Conservation (phyloP, 2,329 filamentous ascomycete genomes). For the Huntiella savannae region DNA sequence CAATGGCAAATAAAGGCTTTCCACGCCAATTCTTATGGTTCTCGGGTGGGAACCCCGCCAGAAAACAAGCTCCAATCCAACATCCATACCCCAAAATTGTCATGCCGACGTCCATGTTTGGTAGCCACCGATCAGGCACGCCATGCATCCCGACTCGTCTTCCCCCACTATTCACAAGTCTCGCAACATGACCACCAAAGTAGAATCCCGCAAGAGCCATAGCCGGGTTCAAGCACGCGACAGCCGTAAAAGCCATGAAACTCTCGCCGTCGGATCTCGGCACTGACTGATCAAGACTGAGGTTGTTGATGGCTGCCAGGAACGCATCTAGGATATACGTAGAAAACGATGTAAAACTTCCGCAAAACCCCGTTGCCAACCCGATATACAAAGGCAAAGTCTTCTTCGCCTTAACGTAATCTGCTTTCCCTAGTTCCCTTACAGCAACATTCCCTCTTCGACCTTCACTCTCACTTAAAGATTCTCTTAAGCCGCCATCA, state of each 20-base stretch:
- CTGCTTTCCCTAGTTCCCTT: background rate
- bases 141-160: constrained; percentile 1
- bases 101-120: constrained; percentile 39
- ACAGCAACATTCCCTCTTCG: background rate
- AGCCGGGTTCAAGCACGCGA: constrained; percentile 52
- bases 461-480: constrained; percentile 8
- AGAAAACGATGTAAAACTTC: constrained; percentile 80
- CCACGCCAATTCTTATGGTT: constrained; percentile 53
- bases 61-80: constrained; percentile 60
- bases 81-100: constrained; percentile 49
- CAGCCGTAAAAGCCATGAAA: constrained; percentile 60
- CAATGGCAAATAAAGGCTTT: constrained; percentile 52
- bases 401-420: constrained; percentile 49
- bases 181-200: constrained; percentile 59
- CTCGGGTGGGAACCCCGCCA: constrained; percentile 49
- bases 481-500: constrained; percentile 1
- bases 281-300: constrained; percentile 25
- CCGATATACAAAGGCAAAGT: constrained; percentile 77
- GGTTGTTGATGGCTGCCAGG: constrained; percentile 57
- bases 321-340: constrained; percentile 67
- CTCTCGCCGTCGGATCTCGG: constrained; percentile 55
- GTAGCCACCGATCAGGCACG: constrained; percentile 15
- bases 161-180: constrained; percentile 15
- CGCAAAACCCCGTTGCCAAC: constrained; percentile 71
- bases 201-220: constrained; percentile 52